These are phyloP conservation scores for Ogataea saltuana DNA, from an alignment of 805 yeast genomes.

Conservation along the genomic window DNA sequence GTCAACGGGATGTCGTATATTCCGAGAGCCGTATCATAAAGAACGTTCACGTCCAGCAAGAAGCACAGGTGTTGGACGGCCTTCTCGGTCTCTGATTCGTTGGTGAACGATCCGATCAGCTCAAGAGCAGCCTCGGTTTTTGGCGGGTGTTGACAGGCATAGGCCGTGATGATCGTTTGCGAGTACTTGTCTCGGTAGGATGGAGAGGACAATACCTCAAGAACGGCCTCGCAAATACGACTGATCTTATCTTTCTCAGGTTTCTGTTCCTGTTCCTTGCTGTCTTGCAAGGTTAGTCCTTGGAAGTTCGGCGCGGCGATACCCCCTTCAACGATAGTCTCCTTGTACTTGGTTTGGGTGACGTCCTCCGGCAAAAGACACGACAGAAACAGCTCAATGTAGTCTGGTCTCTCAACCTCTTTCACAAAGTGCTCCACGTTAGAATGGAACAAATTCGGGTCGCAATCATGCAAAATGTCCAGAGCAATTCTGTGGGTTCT, in stretches of 20 bases:
- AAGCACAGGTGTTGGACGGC: conserved; percentile 85
- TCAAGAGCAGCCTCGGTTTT: conserved; percentile 72
- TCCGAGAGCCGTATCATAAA: conserved; percentile 79
- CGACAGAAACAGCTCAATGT: conserved; percentile 83
- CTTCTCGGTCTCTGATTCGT: conserved; percentile 50
- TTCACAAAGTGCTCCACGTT: conserved; percentile 68
- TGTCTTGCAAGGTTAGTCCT: no score
- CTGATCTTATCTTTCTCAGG: conserved; percentile 55
- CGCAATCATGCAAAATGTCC: conserved; percentile 86
- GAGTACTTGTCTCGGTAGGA: conserved; percentile 57
- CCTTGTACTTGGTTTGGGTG: conserved; percentile 74
- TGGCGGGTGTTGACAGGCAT: conserved; percentile 90
- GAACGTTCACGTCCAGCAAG: conserved; percentile 80
- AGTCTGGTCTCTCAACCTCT: conserved; percentile 70
- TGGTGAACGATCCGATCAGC: conserved; percentile 55
- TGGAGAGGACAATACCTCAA: conserved; percentile 54
- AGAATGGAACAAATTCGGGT: conserved; percentile 63
- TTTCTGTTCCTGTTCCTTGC: conserved; percentile 19
- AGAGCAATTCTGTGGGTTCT: conserved; percentile 89
- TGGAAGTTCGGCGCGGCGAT: no score
- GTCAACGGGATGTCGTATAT: conserved; percentile 81
- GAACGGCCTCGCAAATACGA: conserved; percentile 69
- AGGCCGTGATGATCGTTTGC: conserved; percentile 84
- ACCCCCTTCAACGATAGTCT: conserved; percentile 44
- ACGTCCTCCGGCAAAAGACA: conserved; percentile 87